Conservation (phyloP, 2,329 filamentous ascomycete genomes). For the Fusarium vanettenii region DNA sequence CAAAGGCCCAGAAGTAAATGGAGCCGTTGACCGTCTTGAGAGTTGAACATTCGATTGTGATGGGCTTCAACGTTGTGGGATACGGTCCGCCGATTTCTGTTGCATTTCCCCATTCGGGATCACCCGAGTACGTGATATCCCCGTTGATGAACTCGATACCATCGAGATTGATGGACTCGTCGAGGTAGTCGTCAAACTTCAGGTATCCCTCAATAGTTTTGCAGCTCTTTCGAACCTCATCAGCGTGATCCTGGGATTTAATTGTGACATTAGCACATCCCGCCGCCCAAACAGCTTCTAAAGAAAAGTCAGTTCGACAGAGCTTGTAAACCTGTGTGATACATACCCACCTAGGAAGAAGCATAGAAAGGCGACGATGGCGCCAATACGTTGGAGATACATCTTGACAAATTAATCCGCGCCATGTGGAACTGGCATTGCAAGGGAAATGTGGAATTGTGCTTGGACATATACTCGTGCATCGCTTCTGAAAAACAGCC, state of each 20-base stretch:
- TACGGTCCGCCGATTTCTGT: neutral
- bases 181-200: neutral
- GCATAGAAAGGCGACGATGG: neutral
- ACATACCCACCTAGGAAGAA: neutral
- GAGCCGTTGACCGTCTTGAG: slow-evolving; percentile 16
- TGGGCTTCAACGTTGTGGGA: neutral
- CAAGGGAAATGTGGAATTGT: neutral
- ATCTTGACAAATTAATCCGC: neutral
- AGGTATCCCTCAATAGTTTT: slow-evolving; percentile 15
- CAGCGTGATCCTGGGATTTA: slow-evolving; percentile 15
- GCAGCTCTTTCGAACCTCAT: slow-evolving; percentile 17
- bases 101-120: neutral
- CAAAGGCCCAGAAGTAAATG: slow-evolving; percentile 15
- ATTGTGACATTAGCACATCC: slow-evolving; percentile 29
- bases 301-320: neutral
- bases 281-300: slow-evolving; percentile 1
- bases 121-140: slow-evolving; percentile 4
- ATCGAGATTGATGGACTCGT: slow-evolving; percentile 26
- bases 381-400: neutral
- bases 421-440: neutral
- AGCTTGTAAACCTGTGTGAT: neutral
- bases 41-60: slow-evolving; percentile 25
- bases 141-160: slow-evolving; percentile 21
- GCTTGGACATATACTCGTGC: neutral
- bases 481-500: neutral